Evolutionary conservation across 1,139 yeast species (phyloP), one percentile per base, ranked within the genome.

Genomic region (Zygosaccharomyces sapae): DNA sequence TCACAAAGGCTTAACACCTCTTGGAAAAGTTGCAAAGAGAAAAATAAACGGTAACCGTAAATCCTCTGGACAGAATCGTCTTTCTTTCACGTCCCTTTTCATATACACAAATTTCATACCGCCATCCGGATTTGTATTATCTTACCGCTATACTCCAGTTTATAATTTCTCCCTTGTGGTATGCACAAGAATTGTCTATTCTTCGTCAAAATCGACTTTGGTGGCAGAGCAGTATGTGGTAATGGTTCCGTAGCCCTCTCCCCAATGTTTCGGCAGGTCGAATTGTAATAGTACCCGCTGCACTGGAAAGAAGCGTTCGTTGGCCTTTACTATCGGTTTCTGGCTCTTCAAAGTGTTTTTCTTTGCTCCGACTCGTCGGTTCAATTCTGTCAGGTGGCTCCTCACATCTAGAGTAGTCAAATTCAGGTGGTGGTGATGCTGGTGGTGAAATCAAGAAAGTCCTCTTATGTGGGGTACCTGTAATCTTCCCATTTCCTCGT

Each of bases 401-500:
- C 50, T 70, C 74, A 22, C 60, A 58, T 35, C 58, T 57, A 4
- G 66, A 57, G 50, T 62, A 70, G 48, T 69, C 68, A 48, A 70
- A 70, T 29, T 56, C 73, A 2, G 68, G 64, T 3, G 73, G 72
- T 1, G 74, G 74, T 7, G 74, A 70, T 4, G 68, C 62, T 12
- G 74, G 74, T 5, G 74, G 74, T 1, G 73, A 69, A 4, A 70
- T 64, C 42, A 70, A 50, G 48, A 69, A 69, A 60, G 67, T 49
- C 41, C 63, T 57, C 7, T 61, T 55, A 36, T 61, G 53, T 39
- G 56, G 53, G 74, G 74, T 9, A 69, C 55, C 44, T 61, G 43
- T 16, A 70, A 51, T 19, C 40, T 37, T 5, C 40, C 40, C 13
- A 37, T 20, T 9, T 24, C 30, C 13, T 37, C 31, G 31, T 30